A percentile compares a stretch with the other conserved stretches of the same genome.
Evolutionary conservation across 352 stramenopile genomes (phyloP).

Genomic region (Phytophthora boehmeriae): DNA sequence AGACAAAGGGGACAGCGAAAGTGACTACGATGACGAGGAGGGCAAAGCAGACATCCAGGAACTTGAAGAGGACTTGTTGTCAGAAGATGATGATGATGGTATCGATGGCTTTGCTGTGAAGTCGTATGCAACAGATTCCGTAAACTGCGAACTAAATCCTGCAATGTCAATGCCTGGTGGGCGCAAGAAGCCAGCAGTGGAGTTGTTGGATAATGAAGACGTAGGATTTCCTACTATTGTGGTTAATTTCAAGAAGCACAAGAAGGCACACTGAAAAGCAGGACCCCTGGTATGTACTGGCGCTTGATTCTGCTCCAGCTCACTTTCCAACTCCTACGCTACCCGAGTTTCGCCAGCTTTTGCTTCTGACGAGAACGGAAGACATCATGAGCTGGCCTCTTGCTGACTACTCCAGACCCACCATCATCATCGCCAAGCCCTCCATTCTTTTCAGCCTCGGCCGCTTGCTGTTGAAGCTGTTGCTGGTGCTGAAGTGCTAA

Average conservation of each 20-base stretch:
- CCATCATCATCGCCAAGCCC: conserved; percentile 50
- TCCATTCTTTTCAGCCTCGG: conserved; percentile 48
- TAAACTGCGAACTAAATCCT: conserved; percentile 1
- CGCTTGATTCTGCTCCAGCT: conserved; percentile 11
- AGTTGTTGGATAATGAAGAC: conserved; percentile 42
- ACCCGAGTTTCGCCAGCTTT: conserved; percentile 83
- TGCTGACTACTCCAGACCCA: conserved; percentile 68
- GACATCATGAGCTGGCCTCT: conserved; percentile 84
- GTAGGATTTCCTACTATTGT: conserved; percentile 43
- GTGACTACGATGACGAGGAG: conserved; percentile 45
- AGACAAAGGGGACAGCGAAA: conserved; percentile 29
- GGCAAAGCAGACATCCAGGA: conserved; percentile 29
- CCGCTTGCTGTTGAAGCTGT: conserved; percentile 58
- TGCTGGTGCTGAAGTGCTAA: conserved; percentile 58
- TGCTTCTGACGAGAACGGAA: conserved; percentile 88
- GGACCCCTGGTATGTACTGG: conserved; percentile 13
- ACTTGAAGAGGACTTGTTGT: conserved; percentile 40
- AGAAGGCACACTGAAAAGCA: conserved; percentile 33
- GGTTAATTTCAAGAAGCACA: conserved; percentile 54
- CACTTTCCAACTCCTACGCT: conserved; percentile 15
- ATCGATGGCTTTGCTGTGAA: conserved; percentile 32
- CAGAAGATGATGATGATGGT: conserved; percentile 37
- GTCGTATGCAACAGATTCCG: conserved; percentile 12
- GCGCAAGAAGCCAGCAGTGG: conserved; percentile 16
- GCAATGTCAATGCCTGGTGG: conserved; percentile 1